A percentile compares a stretch with the other conserved stretches of the same genome.
Conservation (phyloP, 306 rosid genomes). For the Abrus pulchellus region DNA sequence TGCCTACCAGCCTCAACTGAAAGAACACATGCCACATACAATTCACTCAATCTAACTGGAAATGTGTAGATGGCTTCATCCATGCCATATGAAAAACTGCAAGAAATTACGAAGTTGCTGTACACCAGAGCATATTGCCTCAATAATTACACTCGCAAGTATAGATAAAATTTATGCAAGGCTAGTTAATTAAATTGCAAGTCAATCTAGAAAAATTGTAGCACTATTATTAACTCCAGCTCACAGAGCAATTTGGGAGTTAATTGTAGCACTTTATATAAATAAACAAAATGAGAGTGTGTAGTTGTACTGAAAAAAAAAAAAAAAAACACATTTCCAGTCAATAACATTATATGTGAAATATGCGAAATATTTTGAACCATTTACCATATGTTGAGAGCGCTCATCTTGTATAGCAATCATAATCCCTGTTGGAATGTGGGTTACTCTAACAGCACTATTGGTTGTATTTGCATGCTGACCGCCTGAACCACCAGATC, state of each 20-base stretch:
- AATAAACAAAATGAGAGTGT: not conserved
- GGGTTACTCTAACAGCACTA: conserved; percentile 94
- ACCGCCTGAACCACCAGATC: conserved; percentile 96
- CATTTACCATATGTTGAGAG: conserved; percentile 86
- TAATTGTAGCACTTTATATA: not conserved
- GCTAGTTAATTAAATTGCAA: conserved; percentile 3
- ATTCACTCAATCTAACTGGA: not conserved
- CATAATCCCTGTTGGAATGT: conserved; percentile 81
- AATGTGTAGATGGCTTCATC: not conserved
- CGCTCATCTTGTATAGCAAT: conserved; percentile 95
- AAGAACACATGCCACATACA: conserved; percentile 22
- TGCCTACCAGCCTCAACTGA: conserved; percentile 29
- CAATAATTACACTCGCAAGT: not conserved
- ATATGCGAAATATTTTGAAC: conserved; percentile 38
- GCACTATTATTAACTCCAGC: conserved; percentile 21
- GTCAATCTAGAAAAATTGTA: conserved; percentile 5
- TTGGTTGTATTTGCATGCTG: conserved; percentile 97
- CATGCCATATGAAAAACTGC: not conserved
- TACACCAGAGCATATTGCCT: conserved; percentile 16
- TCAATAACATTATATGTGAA: conserved; percentile 11
- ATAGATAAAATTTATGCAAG: not conserved
- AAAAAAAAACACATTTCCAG: not conserved
- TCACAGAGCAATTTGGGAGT: conserved; percentile 15
- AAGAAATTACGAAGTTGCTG: conserved; percentile 22
- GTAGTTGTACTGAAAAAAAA: not conserved